A percentile compares a stretch with the other conserved stretches of the same genome.
Evolutionary conservation across 1,284 basidiomycete species (phyloP).

Genomic region (Pseudozyma sp.): DNA sequence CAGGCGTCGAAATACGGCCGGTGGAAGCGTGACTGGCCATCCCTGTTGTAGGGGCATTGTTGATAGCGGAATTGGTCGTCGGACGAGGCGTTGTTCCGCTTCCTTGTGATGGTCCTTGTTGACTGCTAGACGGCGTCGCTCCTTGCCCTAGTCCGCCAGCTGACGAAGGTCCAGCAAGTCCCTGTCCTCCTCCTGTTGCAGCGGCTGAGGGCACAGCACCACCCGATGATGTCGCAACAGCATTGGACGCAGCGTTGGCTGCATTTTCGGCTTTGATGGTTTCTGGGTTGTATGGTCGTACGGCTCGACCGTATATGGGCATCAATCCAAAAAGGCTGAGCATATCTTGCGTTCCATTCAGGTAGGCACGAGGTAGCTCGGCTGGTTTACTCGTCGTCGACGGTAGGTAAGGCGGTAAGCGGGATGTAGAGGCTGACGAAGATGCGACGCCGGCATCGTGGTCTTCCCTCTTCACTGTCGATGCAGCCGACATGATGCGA

Average conservation of each 20-base stretch:
- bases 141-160: background rate
- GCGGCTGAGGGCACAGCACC: background rate
- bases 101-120: background rate
- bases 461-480: slow-evolving; percentile 21
- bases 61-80: slow-evolving; percentile 2
- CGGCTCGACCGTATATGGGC: slow-evolving; percentile 59
- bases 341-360: slow-evolving; percentile 62
- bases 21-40: slow-evolving; percentile 18
- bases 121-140: slow-evolving; percentile 13
- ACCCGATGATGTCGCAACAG: background rate
- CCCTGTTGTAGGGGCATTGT: slow-evolving; percentile 16
- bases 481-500: slow-evolving; percentile 18
- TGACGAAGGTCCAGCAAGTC: background rate
- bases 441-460: slow-evolving; percentile 14
- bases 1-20: slow-evolving; percentile 40
- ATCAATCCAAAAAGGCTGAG: slow-evolving; percentile 52
- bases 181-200: background rate
- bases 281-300: slow-evolving; percentile 53
- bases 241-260: background rate
- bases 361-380: slow-evolving; percentile 30
- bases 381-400: slow-evolving; percentile 36
- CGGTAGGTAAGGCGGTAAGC: slow-evolving; percentile 34
- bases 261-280: slow-evolving; percentile 26
- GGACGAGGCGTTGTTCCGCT: slow-evolving; percentile 17
- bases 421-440: slow-evolving; percentile 9